Conservation (phyloP, 2,329 filamentous ascomycete genomes). For the Apiospora malaysiana region DNA sequence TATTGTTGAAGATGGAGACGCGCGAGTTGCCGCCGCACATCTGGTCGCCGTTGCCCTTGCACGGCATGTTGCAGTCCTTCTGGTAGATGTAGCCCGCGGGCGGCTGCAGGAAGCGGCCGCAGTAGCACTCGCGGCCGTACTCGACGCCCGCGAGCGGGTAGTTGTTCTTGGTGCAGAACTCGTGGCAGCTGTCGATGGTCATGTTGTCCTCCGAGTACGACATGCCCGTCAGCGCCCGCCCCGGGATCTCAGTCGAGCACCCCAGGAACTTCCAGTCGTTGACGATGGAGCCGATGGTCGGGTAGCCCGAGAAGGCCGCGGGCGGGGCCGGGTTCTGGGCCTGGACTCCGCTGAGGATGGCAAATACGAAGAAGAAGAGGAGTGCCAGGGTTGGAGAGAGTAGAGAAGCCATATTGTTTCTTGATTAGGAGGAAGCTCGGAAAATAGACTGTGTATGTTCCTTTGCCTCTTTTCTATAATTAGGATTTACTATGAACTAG, state of each 20-base stretch:
- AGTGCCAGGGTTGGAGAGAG: neutral
- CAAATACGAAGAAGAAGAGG: neutral
- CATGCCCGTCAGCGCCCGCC: slow-evolving; percentile 27
- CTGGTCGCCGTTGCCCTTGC: slow-evolving; percentile 30
- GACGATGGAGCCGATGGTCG: slow-evolving; percentile 12
- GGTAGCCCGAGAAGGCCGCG: slow-evolving; percentile 15
- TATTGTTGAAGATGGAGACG: slow-evolving; percentile 30
- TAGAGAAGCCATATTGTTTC: neutral
- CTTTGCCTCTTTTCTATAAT: neutral
- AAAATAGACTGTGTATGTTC: neutral
- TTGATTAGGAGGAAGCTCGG: neutral
- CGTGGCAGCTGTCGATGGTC: slow-evolving; percentile 30
- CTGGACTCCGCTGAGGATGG: neutral
- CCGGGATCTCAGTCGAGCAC: slow-evolving; percentile 28
- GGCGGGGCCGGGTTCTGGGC: neutral
- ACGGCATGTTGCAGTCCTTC: slow-evolving; percentile 31
- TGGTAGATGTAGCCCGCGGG: slow-evolving; percentile 28
- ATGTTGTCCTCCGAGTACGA: slow-evolving; percentile 28
- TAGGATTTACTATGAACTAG: neutral
- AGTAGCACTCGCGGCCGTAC: slow-evolving; percentile 31
- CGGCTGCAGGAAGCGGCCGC: slow-evolving; percentile 24
- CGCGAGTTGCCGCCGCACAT: slow-evolving; percentile 34
- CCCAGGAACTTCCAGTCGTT: slow-evolving; percentile 27
- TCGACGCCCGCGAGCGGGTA: slow-evolving; percentile 28
- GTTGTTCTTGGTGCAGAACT: slow-evolving; percentile 29